Conservation (phyloP, 139 green algal genomes). For the Chlorokybus atmophyticus region DNA sequence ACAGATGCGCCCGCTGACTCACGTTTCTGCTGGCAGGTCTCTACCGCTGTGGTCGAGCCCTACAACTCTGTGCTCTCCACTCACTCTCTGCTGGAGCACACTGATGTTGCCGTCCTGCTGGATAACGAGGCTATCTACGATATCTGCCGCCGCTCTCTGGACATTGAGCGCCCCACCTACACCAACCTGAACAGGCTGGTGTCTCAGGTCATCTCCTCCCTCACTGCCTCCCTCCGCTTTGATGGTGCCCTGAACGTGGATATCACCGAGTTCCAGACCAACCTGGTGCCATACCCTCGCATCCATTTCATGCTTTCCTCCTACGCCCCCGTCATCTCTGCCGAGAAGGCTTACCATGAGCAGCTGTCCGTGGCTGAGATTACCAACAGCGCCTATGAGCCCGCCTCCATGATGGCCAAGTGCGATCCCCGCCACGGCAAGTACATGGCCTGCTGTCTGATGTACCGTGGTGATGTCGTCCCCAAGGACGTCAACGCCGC, state of each 20-base stretch:
- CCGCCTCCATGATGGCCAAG: slow-evolving; percentile 43
- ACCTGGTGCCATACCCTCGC: slow-evolving; percentile 45
- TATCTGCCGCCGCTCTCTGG: slow-evolving; percentile 42
- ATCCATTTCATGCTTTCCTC: slow-evolving; percentile 49
- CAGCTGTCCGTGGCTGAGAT: slow-evolving; percentile 44
- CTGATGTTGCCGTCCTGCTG: slow-evolving; percentile 41
- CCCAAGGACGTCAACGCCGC: slow-evolving; percentile 97
- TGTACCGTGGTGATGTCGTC: slow-evolving; percentile 98
- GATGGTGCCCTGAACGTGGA: slow-evolving; percentile 46
- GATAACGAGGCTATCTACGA: slow-evolving; percentile 49
- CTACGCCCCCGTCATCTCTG: slow-evolving; percentile 44
- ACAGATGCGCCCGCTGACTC: too few species aligned
- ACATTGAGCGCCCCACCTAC: slow-evolving; percentile 48
- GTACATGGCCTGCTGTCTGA: slow-evolving; percentile 99
- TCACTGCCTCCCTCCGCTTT: slow-evolving; percentile 44
- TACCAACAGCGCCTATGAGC: slow-evolving; percentile 41
- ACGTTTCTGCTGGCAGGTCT: slow-evolving; percentile 36
- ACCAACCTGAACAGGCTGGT: slow-evolving; percentile 46
- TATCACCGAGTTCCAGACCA: slow-evolving; percentile 50
- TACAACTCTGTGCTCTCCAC: slow-evolving; percentile 49
- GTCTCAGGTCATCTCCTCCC: slow-evolving; percentile 44
- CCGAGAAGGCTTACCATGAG: slow-evolving; percentile 47
- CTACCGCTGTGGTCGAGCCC: slow-evolving; percentile 43
- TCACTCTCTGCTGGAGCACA: slow-evolving; percentile 45
- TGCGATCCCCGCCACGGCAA: slow-evolving; percentile 53